Conservation (phyloP, 2,329 filamentous ascomycete species). For the Xylaria sp. region DNA sequence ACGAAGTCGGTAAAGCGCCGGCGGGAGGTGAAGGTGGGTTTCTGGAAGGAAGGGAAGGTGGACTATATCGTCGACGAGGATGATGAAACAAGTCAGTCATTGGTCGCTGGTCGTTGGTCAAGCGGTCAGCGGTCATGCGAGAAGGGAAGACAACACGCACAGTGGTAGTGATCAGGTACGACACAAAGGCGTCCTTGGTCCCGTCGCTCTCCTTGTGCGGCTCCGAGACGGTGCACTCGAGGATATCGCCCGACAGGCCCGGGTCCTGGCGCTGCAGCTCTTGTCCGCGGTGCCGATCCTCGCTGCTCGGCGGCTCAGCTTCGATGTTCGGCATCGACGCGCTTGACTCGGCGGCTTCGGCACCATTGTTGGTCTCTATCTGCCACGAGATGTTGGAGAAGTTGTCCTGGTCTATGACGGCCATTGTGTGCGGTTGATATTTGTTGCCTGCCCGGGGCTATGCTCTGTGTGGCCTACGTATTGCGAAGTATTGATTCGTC, state of each 20-base stretch:
- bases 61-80: slow-evolving; percentile 66
- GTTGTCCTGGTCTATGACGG: slow-evolving; percentile 70
- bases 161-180: slow-evolving; percentile 91
- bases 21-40: slow-evolving; percentile 79
- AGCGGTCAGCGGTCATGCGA: not conserved
- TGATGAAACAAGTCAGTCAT: slow-evolving; percentile 22
- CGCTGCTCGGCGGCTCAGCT: slow-evolving; percentile 45
- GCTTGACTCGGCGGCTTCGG: slow-evolving; percentile 45
- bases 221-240: slow-evolving; percentile 84
- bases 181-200: slow-evolving; percentile 95
- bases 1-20: slow-evolving; percentile 98
- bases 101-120: not conserved
- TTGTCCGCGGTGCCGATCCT: slow-evolving; percentile 57
- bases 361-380: slow-evolving; percentile 65
- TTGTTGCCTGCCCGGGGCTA: not conserved
- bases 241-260: slow-evolving; percentile 75
- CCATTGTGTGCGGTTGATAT: slow-evolving; percentile 51
- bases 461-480: not conserved
- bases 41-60: slow-evolving; percentile 93
- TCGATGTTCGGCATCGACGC: slow-evolving; percentile 44
- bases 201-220: slow-evolving; percentile 96
- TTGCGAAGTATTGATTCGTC: slow-evolving; percentile 2
- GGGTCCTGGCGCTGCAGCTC: slow-evolving; percentile 60
- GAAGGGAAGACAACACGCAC: slow-evolving; percentile 59
- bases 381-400: slow-evolving; percentile 87